Percentiles rank a stretch among this genome's conserved stretches.
Evolutionary conservation across 2,329 filamentous ascomycete genomes (phyloP).

Genomic region (Hypoxylon sp.): DNA sequence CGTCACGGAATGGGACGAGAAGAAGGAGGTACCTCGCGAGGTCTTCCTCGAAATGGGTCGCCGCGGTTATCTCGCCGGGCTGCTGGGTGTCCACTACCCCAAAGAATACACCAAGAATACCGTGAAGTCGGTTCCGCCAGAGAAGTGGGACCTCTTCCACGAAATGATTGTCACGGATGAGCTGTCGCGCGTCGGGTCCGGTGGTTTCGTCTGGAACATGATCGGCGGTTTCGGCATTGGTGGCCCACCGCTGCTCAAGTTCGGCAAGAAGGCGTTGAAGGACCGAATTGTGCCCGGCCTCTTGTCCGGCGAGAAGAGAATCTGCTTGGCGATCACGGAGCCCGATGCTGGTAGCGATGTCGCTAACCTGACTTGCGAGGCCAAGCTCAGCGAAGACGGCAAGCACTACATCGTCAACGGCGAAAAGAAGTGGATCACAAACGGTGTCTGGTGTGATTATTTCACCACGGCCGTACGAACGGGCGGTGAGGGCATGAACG

Average conservation of each 20-base stretch:
- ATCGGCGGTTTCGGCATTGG: constrained; percentile 98
- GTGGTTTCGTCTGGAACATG: constrained; percentile 96
- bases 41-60: constrained; percentile 98
- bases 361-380: constrained; percentile 94
- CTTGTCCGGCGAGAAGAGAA: constrained; percentile 92
- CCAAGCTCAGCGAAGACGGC: constrained; percentile 92
- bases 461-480: constrained; percentile 97
- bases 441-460: constrained; percentile 96
- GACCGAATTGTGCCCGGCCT: constrained; percentile 91
- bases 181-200: constrained; percentile 86
- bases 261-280: constrained; percentile 85
- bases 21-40: constrained; percentile 85
- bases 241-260: constrained; percentile 90
- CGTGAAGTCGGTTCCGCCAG: constrained; percentile 81
- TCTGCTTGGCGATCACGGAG: constrained; percentile 97
- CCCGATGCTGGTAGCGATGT: constrained; percentile 96
- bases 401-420: constrained; percentile 99
- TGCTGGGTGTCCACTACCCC: constrained; percentile 87
- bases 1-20: constrained; percentile 97
- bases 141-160: constrained; percentile 99
- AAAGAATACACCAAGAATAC: constrained; percentile 77
- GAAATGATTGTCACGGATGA: constrained; percentile 97
- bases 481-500: constrained; percentile 89
- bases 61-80: constrained; percentile 90
- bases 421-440: constrained; percentile 99